Base-by-base conservation (phyloP, 2,329 filamentous ascomycete species). In the Alternaria gansuensis region DNA sequence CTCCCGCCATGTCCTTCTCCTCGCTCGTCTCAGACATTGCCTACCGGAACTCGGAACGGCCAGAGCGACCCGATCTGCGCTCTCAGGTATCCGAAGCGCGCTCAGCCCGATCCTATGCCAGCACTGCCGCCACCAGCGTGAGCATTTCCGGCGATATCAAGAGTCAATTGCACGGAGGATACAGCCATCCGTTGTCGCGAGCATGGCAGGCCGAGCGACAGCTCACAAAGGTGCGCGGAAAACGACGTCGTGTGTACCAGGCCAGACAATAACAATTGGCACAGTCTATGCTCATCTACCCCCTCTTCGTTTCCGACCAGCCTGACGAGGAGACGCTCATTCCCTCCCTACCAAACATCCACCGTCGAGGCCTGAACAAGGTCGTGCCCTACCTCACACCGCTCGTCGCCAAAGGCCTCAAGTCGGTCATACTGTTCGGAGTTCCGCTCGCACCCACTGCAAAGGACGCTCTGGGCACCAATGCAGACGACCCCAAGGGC, bases 241-340 rank as follows among this genome's bases (percentile, higher is more conserved):
- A 56, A 57, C 11, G 43, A 37, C 36, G 33, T 43, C 10, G 36
- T 39, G 21, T 36, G 10, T 23, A 36, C 37, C 37, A 26, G 39
- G 26, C 23, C 52, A 43, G 51, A 28, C 52, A 56, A 70, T 75
- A 48, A 76, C 64, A 59, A 40, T 2, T 43, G 21, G 34, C 3
- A 31, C 71, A 97, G 92, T 95, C 93, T 36, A 98, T 98, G 95
- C 89, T 99, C 72, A 97, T 99, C 73, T 98, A 96, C 80, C 95
- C 95, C 11, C 85, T 99, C 67, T 99, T 99, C 82, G 87, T 99
- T 66, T 96, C 95, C 72, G 95, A 99, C 79, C 87, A 91, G 74
- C 91, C 94, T 34, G 92, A 98, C 73, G 94, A 98, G 81, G 91
- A 97, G 81, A 90, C 89, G 13, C 84, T 90, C 14, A 96, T 99